Percentiles rank a stretch among this genome's conserved stretches.
Conservation (phyloP, 805 yeast species). For the Candida pini region DNA sequence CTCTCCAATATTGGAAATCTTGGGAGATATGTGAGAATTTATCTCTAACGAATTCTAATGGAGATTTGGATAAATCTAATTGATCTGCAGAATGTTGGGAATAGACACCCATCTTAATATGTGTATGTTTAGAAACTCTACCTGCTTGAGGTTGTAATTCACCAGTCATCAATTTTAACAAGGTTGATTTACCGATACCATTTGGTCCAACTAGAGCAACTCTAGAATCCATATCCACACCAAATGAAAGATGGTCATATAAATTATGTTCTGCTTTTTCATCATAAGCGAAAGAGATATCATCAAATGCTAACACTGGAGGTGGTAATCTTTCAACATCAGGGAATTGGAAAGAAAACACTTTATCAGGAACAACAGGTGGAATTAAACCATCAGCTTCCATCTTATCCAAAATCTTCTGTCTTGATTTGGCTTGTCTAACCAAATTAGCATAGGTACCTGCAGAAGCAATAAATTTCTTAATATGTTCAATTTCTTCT, state of each 20-base stretch:
- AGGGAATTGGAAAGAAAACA: conserved; percentile 90
- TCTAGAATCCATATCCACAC: conserved; percentile 99
- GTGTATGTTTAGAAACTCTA: conserved; percentile 95
- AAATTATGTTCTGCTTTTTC: conserved; percentile 79
- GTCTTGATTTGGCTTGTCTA: conserved; percentile 98
- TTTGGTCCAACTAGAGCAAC: conserved; percentile 97
- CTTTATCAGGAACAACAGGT: conserved; percentile 89
- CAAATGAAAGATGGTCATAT: conserved; percentile 87
- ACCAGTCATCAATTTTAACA: conserved; percentile 96
- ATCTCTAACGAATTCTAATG: conserved; percentile 95
- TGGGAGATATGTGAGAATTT: conserved; percentile 86
- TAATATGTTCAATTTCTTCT: conserved; percentile 97
- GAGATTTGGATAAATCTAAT: conserved; percentile 90
- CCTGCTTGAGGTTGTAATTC: conserved; percentile 84
- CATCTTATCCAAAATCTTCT: conserved; percentile 98
- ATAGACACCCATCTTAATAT: conserved; percentile 96
- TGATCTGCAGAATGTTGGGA: conserved; percentile 99
- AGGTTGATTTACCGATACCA: conserved; percentile 98
- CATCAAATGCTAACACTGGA: conserved; percentile 95
- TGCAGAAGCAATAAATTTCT: conserved; percentile 98
- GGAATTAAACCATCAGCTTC: conserved; percentile 97
- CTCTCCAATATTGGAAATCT: conserved; percentile 98
- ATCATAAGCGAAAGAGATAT: conserved; percentile 87
- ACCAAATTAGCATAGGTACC: conserved; percentile 99
- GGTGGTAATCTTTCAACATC: conserved; percentile 97